phyloP scores from a whole-genome alignment of 805 yeast genomes.

The Zygosaccharomyces bailii region DNA sequence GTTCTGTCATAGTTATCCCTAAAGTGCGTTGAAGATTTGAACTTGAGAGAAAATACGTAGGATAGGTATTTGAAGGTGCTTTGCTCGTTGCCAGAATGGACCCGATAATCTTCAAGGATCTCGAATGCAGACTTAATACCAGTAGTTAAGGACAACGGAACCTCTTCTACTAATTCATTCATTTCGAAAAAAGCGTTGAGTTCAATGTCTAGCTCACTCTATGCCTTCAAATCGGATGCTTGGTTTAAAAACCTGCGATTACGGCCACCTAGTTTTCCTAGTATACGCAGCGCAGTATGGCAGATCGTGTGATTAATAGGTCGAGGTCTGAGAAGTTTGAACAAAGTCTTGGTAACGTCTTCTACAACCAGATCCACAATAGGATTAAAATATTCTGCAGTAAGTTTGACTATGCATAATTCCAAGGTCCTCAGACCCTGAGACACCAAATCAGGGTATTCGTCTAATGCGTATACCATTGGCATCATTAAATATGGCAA shows the following conservation, averaged over 20 bases:
- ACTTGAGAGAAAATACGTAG: slow-evolving; percentile 61
- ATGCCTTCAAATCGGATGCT: slow-evolving; percentile 59
- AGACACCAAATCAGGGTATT: slow-evolving; percentile 84
- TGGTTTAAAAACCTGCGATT: slow-evolving; percentile 82
- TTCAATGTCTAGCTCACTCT: slow-evolving; percentile 59
- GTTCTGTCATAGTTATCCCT: slow-evolving; percentile 42
- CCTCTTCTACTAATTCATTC: slow-evolving; percentile 59
- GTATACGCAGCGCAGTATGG: slow-evolving; percentile 86
- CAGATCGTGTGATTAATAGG: slow-evolving; percentile 95
- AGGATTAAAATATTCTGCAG: slow-evolving; percentile 96
- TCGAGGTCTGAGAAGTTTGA: slow-evolving; percentile 85
- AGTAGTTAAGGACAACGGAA: slow-evolving; percentile 77
- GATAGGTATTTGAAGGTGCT: slow-evolving; percentile 75
- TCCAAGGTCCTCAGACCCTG: slow-evolving; percentile 95
- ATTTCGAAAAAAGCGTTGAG: slow-evolving; percentile 64
- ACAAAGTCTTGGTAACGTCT: slow-evolving; percentile 88
- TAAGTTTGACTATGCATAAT: slow-evolving; percentile 90
- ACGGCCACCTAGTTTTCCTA: slow-evolving; percentile 96
- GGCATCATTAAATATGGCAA: slow-evolving; percentile 86
- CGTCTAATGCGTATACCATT: slow-evolving; percentile 82
- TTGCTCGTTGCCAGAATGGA: slow-evolving; percentile 60
- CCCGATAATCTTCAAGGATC: slow-evolving; percentile 61
- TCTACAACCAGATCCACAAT: slow-evolving; percentile 94
- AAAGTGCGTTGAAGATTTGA: slow-evolving; percentile 42
- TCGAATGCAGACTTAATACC: slow-evolving; percentile 77